phyloP scores from a whole-genome alignment of 176 grass and related monocot species.

The Olyra latifolia region DNA sequence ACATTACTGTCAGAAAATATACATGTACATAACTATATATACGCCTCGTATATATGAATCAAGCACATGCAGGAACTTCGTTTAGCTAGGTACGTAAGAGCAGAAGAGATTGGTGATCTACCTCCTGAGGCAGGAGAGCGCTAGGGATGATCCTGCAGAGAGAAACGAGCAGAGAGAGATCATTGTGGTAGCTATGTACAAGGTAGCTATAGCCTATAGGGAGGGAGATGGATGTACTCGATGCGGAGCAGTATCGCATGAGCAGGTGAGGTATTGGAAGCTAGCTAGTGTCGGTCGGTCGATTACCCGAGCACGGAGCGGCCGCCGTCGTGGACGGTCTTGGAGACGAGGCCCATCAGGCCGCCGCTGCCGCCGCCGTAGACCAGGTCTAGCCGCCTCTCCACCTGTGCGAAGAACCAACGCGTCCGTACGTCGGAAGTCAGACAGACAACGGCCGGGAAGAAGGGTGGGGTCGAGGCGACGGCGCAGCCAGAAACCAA shows the following conservation, averaged over 20 bases:
- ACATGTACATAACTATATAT: no score
- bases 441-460: neutral
- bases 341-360: slow-evolving; percentile 87
- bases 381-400: slow-evolving; percentile 76
- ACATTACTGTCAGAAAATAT: neutral
- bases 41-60: neutral
- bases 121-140: slow-evolving; percentile 78
- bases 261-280: neutral
- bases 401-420: slow-evolving; percentile 57
- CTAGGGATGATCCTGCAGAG: slow-evolving; percentile 77
- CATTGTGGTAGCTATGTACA: neutral
- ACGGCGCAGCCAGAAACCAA: no score
- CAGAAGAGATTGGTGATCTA: slow-evolving; percentile 34
- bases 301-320: slow-evolving; percentile 87
- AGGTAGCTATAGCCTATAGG: neutral
- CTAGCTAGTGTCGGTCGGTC: neutral
- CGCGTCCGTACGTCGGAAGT: neutral
- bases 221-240: neutral
- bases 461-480: no score
- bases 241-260: neutral
- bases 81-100: neutral
- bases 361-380: slow-evolving; percentile 95
- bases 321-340: slow-evolving; percentile 78
- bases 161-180: neutral
- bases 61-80: neutral